Percentiles rank a stretch among this genome's conserved stretches.
These are phyloP conservation scores for Butyriboletus appendiculatus DNA, from an alignment of 1,284 basidiomycete genomes.

Conservation along the genomic window DNA sequence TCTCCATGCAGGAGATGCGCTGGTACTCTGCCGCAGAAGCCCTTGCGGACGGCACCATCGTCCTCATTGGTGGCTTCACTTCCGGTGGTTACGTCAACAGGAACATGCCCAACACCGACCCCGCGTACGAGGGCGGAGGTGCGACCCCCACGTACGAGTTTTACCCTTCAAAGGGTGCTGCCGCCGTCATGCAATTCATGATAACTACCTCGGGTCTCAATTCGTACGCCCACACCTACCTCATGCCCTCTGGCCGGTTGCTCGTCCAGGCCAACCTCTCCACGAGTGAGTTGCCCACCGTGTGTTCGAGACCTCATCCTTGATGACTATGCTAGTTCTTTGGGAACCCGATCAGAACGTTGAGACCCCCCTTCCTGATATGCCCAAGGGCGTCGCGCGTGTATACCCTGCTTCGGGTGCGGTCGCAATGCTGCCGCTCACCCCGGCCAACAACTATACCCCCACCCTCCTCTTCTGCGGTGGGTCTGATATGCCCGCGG, in stretches of 20 bases:
- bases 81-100: conserved; percentile 88
- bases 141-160: conserved; percentile 42
- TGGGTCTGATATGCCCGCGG: conserved; percentile 72
- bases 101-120: conserved; percentile 66
- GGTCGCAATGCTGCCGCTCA: conserved; percentile 87
- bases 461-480: conserved; percentile 90
- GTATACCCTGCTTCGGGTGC: conserved; percentile 94
- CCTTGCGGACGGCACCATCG: conserved; percentile 65
- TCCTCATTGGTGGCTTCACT: conserved; percentile 78
- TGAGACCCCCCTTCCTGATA: conserved; percentile 61
- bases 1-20: conserved; percentile 73
- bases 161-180: conserved; percentile 44
- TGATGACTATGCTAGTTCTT: conserved; percentile 44
- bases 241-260: conserved; percentile 52
- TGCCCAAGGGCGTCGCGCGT: conserved; percentile 69
- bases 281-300: conserved; percentile 31
- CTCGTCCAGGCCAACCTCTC: conserved; percentile 57
- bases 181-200: conserved; percentile 43
- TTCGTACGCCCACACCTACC: conserved; percentile 57
- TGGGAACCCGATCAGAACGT: conserved; percentile 60
- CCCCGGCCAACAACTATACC: conserved; percentile 84
- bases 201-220: conserved; percentile 51
- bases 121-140: conserved; percentile 54
- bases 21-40: conserved; percentile 88
- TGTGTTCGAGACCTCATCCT: background rate